Base-by-base conservation (phyloP, 2,329 filamentous ascomycete genomes). In the Ceratocystis cacaofunesta region DNA sequence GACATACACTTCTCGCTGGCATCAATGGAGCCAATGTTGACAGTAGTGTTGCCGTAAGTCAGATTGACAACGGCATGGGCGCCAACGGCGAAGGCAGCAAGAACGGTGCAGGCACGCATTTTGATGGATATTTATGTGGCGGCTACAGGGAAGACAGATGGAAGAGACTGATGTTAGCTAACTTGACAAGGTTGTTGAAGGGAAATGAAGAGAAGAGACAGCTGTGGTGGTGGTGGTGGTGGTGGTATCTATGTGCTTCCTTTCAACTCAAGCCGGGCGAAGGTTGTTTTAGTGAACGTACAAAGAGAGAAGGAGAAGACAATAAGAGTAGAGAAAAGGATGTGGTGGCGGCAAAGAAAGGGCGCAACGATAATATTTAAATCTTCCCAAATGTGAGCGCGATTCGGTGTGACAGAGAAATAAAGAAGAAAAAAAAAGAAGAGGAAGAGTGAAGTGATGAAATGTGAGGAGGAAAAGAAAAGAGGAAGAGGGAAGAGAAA, bases 11-110 rank as follows among this genome's bases (percentile, higher is more conserved):
- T 68, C 6, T 68, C 66, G 19, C 44, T 22, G 32, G 22, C 36
- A 36, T 44, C 25, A 43, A 68, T 64, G 61, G 48, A 36, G 46
- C 12, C 28, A n/a, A 66, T 36, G 55, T 68, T 32, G 32, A 68
- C 66, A 28, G 66, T 68, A 30, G 64, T 66, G 66, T 68, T 68
- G 46, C 41, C 55, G 17, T 41, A 68, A 22, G 66, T 68, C 25
- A 30, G 17, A 61, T 64, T 66, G 30, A 55, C 61, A n/a, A 48
- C 61, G 36, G 66, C 64, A 3, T 68, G 64, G 25, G 52, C 66
- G 61, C 66, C 66, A 30, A 57, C 61, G 64, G 66, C 64, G 61
- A 66, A 64, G 46, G 61, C n/a, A 25, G 62, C 57, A 32, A 68
- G 30, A 32, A 68, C 52, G 28, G 57, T 57, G 46, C 43, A 68